phyloP scores from a whole-genome alignment of 208 protist genomes.

The Perkinsela sp. region DNA sequence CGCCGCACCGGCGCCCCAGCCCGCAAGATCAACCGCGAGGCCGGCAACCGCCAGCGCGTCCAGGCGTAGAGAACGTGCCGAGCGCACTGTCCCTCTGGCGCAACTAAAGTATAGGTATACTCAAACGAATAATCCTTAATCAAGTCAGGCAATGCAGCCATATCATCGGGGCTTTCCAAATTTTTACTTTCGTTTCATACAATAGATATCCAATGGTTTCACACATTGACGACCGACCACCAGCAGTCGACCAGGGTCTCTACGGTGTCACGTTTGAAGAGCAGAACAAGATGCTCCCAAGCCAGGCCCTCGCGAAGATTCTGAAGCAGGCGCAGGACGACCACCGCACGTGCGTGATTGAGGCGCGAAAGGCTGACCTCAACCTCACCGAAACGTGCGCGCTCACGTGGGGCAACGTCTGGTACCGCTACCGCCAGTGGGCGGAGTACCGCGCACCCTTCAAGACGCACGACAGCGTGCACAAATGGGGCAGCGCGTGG shows the following conservation, averaged over 20 bases:
- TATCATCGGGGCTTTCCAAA: no score
- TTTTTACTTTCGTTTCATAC: neutral
- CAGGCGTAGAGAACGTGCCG: no score
- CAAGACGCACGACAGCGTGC: conserved; percentile 23
- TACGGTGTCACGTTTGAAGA: neutral
- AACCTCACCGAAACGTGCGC: conserved; percentile 40
- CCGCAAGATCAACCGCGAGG: neutral
- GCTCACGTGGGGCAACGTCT: conserved; percentile 57
- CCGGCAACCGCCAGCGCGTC: neutral
- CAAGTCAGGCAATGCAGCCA: no score
- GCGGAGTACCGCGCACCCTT: conserved; percentile 47
- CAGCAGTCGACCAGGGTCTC: neutral
- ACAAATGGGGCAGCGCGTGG: conserved; percentile 48
- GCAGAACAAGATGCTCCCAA: conserved; percentile 17
- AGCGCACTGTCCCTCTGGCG: no score
- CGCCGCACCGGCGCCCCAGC: neutral
- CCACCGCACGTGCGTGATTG: conserved; percentile 52
- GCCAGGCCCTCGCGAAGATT: conserved; percentile 48
- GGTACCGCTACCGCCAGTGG: conserved; percentile 55
- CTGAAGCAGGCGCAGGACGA: conserved; percentile 56
- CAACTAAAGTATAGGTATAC: no score
- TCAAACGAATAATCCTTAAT: no score
- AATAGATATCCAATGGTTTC: neutral
- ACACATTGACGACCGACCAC: neutral
- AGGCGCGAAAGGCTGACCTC: conserved; percentile 30